Evolutionary conservation across 73 alveolate genomes (phyloP), one percentile per base, ranked within the genome.

Genomic region (Paramecium biaurelia): DNA sequence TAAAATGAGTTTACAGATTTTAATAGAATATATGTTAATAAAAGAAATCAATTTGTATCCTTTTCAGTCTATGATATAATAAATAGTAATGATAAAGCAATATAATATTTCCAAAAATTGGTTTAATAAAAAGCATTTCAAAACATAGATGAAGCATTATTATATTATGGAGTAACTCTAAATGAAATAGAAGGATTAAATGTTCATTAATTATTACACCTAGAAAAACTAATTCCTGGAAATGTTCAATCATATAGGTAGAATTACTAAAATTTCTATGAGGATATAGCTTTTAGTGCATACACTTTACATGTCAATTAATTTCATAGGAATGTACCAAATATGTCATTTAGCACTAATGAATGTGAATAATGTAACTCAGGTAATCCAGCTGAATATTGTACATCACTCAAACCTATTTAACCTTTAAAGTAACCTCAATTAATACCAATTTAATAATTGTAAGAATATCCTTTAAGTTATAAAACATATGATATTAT

Each of bases 391-490:
- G 5, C 18, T 11, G 49, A 63, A 49, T 30, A 20, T 38, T 79
- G 70, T 18, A 79, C 63, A 8, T 79, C 43, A 8, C 26, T 41
- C 12, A 79, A 79, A 15, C 30, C 45, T 24, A 26, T 32, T 1
- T 3, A 26, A 30, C 84, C 84, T 26, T 43, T 43, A 79, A 47
- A 30, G 28, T 43, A 47, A 21, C 76, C 70, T 15, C 18, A 47
- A 79, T 23, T 47, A 38, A 43, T 43, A n/a, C 90, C 74, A 43
- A 21, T 79, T 7, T 42, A 21, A 42, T 79, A 24, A 42, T 79
- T 79, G 5, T 30, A 79, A 24, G 76, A 79, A 41, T 79, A 79
- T 24, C 90, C 90, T 79, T n/a, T 79, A 20, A 14, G n/a, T 41
- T 26, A 14, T 11, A n/a, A 47, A 24, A 38, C 32, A 2, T 26